Percentiles rank a stretch among this genome's conserved stretches.
phyloP scores from a whole-genome alignment of 2,329 filamentous ascomycete species.

The Sporothrix phasma region DNA sequence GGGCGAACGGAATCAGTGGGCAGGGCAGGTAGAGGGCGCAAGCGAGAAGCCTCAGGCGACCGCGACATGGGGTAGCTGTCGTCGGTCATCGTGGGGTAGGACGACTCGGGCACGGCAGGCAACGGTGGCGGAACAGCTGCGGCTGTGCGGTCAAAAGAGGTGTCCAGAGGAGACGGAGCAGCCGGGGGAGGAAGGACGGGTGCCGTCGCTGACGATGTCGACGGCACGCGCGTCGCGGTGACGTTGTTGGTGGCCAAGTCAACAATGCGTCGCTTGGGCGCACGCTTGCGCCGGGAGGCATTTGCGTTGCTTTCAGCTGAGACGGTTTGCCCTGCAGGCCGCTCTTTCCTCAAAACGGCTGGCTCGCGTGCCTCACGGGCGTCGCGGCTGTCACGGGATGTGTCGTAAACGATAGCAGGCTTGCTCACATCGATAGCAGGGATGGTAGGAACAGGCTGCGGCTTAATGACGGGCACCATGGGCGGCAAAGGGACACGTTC shows the following conservation, averaged over 20 bases:
- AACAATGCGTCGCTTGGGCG: slow-evolving; percentile 53
- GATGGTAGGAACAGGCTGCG: slow-evolving; percentile 48
- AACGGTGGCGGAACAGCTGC: neutral
- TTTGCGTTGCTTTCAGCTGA: slow-evolving; percentile 49
- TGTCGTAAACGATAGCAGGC: slow-evolving; percentile 48
- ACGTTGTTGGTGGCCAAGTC: slow-evolving; percentile 48
- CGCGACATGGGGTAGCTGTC: neutral
- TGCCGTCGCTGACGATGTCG: neutral
- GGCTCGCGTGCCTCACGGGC: slow-evolving; percentile 29
- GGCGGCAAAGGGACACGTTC: slow-evolving; percentile 70
- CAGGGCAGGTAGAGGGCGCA: neutral
- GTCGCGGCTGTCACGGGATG: slow-evolving; percentile 23
- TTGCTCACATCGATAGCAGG: slow-evolving; percentile 58
- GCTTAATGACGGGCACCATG: slow-evolving; percentile 68
- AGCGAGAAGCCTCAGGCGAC: neutral
- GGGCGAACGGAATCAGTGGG: neutral
- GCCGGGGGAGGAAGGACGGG: neutral
- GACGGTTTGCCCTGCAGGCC: slow-evolving; percentile 41
- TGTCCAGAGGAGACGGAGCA: neutral
- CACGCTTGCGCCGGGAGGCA: slow-evolving; percentile 50
- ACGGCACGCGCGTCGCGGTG: slow-evolving; percentile 11
- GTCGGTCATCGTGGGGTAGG: neutral
- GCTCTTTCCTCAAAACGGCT: slow-evolving; percentile 49
- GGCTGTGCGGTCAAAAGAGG: neutral
- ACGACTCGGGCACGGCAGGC: neutral